Conservation (phyloP, 768 basidiomycete species). For the Rhizopogon roseolus region DNA sequence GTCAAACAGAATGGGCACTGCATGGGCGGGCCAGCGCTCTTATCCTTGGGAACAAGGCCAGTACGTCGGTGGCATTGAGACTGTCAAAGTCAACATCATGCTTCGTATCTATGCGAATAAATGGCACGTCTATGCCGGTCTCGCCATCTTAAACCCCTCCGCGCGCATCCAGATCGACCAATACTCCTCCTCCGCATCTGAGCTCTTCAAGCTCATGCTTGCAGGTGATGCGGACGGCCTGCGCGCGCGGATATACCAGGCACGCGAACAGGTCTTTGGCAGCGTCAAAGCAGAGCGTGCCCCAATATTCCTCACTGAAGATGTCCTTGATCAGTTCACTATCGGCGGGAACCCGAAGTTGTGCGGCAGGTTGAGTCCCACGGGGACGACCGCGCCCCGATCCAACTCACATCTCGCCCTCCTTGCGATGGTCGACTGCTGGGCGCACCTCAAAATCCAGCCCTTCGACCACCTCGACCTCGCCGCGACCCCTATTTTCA, state of each 20-base stretch:
- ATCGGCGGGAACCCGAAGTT: conserved; percentile 42
- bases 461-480: conserved; percentile 66
- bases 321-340: conserved; percentile 85
- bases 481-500: no score
- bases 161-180: conserved; percentile 89
- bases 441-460: conserved; percentile 82
- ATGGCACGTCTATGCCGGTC: conserved; percentile 98
- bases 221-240: conserved; percentile 49
- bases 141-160: conserved; percentile 95
- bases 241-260: conserved; percentile 66
- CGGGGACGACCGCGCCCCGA: conserved; percentile 12
- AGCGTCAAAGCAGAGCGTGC: conserved; percentile 28
- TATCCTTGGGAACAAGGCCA: conserved; percentile 97
- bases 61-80: conserved; percentile 96
- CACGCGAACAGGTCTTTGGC: conserved; percentile 74
- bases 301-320: conserved; percentile 81
- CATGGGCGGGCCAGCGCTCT: conserved; percentile 70
- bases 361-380: conserved; percentile 4
- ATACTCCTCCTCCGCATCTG: conserved; percentile 79
- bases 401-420: conserved; percentile 91
- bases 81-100: conserved; percentile 92
- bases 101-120: conserved; percentile 95
- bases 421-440: conserved; percentile 98
- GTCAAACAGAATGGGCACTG: conserved; percentile 86
- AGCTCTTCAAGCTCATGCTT: conserved; percentile 96